phyloP scores from a whole-genome alignment of 257 asterid genomes.

The Solanum sejunctum region DNA sequence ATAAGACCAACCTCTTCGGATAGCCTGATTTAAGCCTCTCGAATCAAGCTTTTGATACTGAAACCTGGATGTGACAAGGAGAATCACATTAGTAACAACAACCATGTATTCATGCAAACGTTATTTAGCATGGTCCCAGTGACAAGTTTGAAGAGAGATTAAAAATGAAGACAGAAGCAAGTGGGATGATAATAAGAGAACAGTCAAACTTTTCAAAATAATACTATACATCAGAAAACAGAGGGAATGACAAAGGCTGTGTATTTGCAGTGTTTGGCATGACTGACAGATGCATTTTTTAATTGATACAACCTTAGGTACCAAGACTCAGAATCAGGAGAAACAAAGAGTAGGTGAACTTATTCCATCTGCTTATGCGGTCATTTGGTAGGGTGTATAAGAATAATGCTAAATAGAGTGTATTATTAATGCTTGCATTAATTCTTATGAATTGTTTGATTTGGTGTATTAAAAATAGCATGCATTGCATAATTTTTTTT shows the following conservation, averaged over 20 bases:
- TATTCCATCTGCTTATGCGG: no score
- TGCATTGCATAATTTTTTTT: no score
- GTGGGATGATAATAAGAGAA: neutral
- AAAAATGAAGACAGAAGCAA: neutral
- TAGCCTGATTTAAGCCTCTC: conserved; percentile 16
- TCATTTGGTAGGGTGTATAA: no score
- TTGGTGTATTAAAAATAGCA: no score
- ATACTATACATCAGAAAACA: neutral
- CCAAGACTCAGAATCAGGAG: neutral
- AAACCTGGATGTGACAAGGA: conserved; percentile 22
- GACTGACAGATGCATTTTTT: neutral
- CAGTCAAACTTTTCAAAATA: neutral
- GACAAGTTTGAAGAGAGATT: neutral
- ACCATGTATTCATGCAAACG: neutral
- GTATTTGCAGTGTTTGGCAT: neutral
- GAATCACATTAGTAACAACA: neutral
- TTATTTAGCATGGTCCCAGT: neutral
- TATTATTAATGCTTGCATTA: no score
- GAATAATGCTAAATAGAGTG: no score
- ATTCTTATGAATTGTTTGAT: no score
- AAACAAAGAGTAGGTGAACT: neutral
- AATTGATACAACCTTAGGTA: neutral
- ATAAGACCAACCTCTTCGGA: conserved; percentile 30
- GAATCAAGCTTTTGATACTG: conserved; percentile 25
- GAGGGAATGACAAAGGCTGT: neutral